Conservation (phyloP, 169 alveolate genomes). For the Eimeria falciformis region DNA sequence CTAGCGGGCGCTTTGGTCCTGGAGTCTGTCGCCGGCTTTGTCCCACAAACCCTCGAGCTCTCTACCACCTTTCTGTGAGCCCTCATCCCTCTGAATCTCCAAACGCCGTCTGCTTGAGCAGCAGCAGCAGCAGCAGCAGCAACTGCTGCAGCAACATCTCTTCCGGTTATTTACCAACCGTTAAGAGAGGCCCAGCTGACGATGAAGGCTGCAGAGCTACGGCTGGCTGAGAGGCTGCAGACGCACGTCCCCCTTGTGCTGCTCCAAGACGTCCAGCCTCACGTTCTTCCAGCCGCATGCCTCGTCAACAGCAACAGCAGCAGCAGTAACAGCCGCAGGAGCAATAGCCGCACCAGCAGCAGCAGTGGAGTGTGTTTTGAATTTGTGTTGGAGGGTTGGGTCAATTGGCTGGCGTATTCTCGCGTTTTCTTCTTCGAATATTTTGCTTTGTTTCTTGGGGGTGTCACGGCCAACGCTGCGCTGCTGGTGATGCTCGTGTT, state of each 20-base stretch:
- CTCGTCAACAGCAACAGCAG: no score
- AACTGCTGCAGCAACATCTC: not conserved
- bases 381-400: conserved; percentile 35
- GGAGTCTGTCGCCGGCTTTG: conserved; percentile 39
- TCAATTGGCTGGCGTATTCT: conserved; percentile 23
- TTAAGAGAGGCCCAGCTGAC: conserved; percentile 26
- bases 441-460: not conserved
- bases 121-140: conserved; percentile 42
- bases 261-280: conserved; percentile 48
- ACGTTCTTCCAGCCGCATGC: not conserved
- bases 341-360: not conserved
- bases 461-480: conserved; percentile 6
- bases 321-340: no score
- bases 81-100: no score
- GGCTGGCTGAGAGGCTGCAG: no score
- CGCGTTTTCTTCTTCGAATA: not conserved
- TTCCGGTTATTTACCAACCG: not conserved
- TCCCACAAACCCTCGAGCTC: not conserved
- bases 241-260: conserved; percentile 41
- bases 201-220: conserved; percentile 15
- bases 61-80: not conserved
- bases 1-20: not conserved
- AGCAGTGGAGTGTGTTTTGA: not conserved
- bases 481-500: not conserved
- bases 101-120: conserved; percentile 46